phyloP scores from a whole-genome alignment of 768 basidiomycete genomes.

The Kondoa subrosea region DNA sequence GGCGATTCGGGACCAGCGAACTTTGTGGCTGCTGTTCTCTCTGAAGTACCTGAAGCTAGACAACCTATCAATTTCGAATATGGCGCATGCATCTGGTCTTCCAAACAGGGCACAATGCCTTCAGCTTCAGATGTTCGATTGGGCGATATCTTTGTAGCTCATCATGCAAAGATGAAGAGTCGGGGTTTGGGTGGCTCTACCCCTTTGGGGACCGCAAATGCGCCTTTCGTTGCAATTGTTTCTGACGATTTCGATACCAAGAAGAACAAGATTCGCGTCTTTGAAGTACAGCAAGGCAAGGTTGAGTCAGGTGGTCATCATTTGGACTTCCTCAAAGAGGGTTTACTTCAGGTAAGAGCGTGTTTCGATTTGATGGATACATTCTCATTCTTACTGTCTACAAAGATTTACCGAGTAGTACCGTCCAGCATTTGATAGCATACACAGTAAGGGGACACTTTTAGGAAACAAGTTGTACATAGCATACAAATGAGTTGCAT shows the following conservation, averaged over 20 bases:
- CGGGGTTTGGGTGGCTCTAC: background rate
- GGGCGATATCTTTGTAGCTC: slow-evolving; percentile 1
- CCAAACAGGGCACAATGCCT: background rate
- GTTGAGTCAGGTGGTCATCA: slow-evolving; percentile 5
- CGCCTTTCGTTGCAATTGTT: background rate
- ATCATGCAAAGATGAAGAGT: slow-evolving; percentile 6
- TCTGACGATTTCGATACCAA: slow-evolving; percentile 3
- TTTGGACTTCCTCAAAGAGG: slow-evolving; percentile 4
- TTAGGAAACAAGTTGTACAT: too few relatives aligned
- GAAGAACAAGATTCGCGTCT: slow-evolving; percentile 1
- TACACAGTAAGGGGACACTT: too few relatives aligned
- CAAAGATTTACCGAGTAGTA: background rate
- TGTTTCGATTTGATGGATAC: background rate
- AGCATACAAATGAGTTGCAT: too few relatives aligned
- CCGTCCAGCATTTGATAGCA: background rate
- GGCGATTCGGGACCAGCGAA: background rate
- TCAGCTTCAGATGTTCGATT: background rate
- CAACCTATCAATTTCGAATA: background rate
- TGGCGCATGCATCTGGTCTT: background rate
- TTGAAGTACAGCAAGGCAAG: background rate
- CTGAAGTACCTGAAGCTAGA: background rate
- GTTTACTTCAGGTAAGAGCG: background rate
- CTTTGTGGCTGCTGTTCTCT: background rate
- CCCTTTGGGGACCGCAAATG: background rate
- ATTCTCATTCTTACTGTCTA: background rate